Percentiles rank a stretch among this genome's conserved stretches.
Conservation (phyloP, 2,329 filamentous ascomycete genomes). For the Colletotrichum euphorbiae region DNA sequence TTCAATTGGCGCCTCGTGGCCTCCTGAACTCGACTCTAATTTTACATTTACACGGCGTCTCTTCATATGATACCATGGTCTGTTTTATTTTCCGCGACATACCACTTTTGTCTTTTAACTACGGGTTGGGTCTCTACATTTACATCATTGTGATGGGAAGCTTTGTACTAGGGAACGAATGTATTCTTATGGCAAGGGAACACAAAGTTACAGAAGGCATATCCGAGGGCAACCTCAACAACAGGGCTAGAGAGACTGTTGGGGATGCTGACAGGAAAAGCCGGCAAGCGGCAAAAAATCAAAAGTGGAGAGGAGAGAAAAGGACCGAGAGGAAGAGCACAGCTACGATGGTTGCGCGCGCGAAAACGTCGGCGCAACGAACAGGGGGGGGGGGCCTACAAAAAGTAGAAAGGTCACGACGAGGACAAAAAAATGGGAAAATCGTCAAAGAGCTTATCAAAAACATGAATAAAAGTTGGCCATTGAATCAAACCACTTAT, state of each 20-base stretch:
- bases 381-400: constrained; percentile 1
- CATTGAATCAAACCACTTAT: constrained; percentile 31
- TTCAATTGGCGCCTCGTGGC: constrained; percentile 1
- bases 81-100: constrained; percentile 38
- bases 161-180: constrained; percentile 28
- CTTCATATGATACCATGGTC: constrained; percentile 42
- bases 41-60: constrained; percentile 40
- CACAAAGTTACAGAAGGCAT: constrained; percentile 31
- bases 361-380: constrained; percentile 5
- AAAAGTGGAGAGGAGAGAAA: constrained; percentile 36
- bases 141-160: constrained; percentile 20
- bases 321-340: constrained; percentile 13
- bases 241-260: constrained; percentile 26
- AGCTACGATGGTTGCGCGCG: background rate
- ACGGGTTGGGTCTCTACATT: constrained; percentile 29
- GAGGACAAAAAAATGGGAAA: constrained; percentile 35
- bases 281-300: constrained; percentile 2
- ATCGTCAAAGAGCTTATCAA: constrained; percentile 37
- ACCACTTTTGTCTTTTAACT: constrained; percentile 38
- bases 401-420: constrained; percentile 23
- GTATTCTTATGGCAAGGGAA: constrained; percentile 34
- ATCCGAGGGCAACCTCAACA: constrained; percentile 39
- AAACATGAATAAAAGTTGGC: constrained; percentile 40
- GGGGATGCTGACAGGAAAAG: constrained; percentile 26
- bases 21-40: constrained; percentile 21